Evolutionary conservation across 768 basidiomycete genomes (phyloP).

Genomic region (Collybia sp.): DNA sequence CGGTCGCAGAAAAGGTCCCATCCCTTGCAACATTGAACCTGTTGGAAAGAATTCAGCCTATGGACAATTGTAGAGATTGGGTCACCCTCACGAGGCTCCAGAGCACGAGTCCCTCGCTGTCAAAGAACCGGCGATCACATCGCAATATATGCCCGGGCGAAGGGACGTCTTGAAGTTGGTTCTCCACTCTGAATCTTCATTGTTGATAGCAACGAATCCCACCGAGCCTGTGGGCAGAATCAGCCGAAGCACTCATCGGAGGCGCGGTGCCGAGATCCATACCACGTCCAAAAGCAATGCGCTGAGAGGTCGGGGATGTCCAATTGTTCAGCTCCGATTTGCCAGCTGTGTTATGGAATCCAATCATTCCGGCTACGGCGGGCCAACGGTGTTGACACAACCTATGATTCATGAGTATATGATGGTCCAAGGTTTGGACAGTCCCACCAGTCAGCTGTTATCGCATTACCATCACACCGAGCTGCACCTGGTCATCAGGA

Average conservation of each 20-base stretch:
- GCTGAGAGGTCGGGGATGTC: conserved; percentile 51
- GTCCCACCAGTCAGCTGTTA: background rate
- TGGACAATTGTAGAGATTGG: background rate
- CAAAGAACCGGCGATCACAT: conserved; percentile 48
- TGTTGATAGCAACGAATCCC: conserved; percentile 68
- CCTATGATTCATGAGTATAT: conserved; percentile 41
- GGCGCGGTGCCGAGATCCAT: conserved; percentile 6
- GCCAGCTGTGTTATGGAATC: conserved; percentile 58
- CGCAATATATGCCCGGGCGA: conserved; percentile 57
- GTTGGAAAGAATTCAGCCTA: background rate
- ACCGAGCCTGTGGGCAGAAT: conserved; percentile 30
- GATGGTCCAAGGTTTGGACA: too few relatives aligned
- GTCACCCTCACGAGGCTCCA: conserved; percentile 34
- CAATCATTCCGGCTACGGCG: conserved; percentile 58
- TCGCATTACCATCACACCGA: conserved; percentile 18
- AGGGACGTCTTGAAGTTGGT: conserved; percentile 53
- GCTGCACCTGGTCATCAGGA: background rate
- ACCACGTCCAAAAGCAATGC: conserved; percentile 68
- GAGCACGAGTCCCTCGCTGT: conserved; percentile 34
- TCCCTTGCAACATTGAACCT: conserved; percentile 43
- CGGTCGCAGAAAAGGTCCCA: conserved; percentile 45
- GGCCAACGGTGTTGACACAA: conserved; percentile 62
- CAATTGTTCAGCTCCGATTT: conserved; percentile 46
- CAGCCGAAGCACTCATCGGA: background rate
- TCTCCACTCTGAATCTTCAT: conserved; percentile 51